Evolutionary conservation across 495 filamentous ascomycete genomes (phyloP).

Genomic region (Penicillium maclennaniae): DNA sequence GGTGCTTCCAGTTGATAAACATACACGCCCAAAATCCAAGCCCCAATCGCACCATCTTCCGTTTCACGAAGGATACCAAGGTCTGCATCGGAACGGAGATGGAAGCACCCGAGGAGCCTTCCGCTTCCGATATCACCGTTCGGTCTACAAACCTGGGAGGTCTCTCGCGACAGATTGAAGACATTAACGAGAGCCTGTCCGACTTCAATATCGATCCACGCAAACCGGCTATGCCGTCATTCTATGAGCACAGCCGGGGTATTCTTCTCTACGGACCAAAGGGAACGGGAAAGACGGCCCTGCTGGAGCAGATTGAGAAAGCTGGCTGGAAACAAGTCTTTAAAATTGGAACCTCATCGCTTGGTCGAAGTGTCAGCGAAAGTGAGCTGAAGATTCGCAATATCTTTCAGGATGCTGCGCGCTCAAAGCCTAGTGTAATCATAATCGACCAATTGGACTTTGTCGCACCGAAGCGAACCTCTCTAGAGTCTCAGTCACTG

Average conservation of each 20-base stretch:
- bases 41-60: conserved; percentile 33
- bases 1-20: conserved; percentile 39
- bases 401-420: conserved; percentile 66
- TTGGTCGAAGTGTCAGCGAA: conserved; percentile 39
- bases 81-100: conserved; percentile 31
- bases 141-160: conserved; percentile 52
- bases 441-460: conserved; percentile 78
- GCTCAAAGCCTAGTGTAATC: conserved; percentile 73
- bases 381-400: conserved; percentile 56
- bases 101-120: conserved; percentile 12
- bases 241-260: conserved; percentile 45
- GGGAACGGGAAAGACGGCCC: conserved; percentile 75
- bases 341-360: conserved; percentile 54
- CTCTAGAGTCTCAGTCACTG: conserved; percentile 36
- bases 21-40: conserved; percentile 28
- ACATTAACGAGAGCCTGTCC: conserved; percentile 63
- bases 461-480: conserved; percentile 59
- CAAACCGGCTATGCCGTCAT: conserved; percentile 37
- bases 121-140: conserved; percentile 22
- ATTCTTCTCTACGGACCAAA: conserved; percentile 78
- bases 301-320: conserved; percentile 63
- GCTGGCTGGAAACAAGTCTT: conserved; percentile 67
- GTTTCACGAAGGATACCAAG: conserved; percentile 30
- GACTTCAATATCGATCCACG: conserved; percentile 46
- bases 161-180: conserved; percentile 56